Evolutionary conservation across 345 rosid species (phyloP).

Genomic region (Xanthoceras sorbifolium): DNA sequence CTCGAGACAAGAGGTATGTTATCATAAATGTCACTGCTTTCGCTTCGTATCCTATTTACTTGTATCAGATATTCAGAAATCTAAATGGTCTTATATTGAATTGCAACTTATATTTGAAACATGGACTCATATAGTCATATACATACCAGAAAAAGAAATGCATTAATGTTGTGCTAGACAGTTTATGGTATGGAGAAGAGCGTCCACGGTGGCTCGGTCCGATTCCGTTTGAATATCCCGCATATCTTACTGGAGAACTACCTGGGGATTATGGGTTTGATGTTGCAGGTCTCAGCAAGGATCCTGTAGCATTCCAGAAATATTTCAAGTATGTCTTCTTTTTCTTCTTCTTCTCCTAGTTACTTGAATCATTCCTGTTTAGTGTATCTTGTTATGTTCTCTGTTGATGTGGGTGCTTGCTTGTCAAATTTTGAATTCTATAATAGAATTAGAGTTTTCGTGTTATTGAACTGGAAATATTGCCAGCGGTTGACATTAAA

Average conservation of each 20-base stretch:
- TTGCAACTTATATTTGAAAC: not conserved
- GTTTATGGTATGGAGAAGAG: slow-evolving; percentile 85
- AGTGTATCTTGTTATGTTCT: not conserved
- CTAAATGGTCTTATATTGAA: not conserved
- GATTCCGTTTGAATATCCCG: slow-evolving; percentile 71
- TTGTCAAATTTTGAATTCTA: not conserved
- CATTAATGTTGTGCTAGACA: slow-evolving; percentile 32
- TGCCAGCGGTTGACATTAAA: not conserved
- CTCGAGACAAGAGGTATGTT: slow-evolving; percentile 72
- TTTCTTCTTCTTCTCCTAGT: not conserved
- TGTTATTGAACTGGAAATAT: not conserved
- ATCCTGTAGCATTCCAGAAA: slow-evolving; percentile 59
- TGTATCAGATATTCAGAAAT: too few species aligned
- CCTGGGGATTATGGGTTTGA: slow-evolving; percentile 98
- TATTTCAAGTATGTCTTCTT: slow-evolving; percentile 79
- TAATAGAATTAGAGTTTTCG: not conserved
- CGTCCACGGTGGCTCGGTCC: slow-evolving; percentile 99
- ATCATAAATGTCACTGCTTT: not conserved
- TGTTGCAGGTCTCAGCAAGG: slow-evolving; percentile 72
- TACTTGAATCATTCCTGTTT: not conserved
- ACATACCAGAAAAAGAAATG: not conserved
- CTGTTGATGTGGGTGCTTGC: not conserved
- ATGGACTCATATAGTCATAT: too few species aligned
- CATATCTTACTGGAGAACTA: slow-evolving; percentile 71
- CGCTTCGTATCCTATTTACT: too few species aligned